These are phyloP conservation scores for Phaffomyces opuntiae DNA, from an alignment of 805 yeast species.

Conservation along the genomic window DNA sequence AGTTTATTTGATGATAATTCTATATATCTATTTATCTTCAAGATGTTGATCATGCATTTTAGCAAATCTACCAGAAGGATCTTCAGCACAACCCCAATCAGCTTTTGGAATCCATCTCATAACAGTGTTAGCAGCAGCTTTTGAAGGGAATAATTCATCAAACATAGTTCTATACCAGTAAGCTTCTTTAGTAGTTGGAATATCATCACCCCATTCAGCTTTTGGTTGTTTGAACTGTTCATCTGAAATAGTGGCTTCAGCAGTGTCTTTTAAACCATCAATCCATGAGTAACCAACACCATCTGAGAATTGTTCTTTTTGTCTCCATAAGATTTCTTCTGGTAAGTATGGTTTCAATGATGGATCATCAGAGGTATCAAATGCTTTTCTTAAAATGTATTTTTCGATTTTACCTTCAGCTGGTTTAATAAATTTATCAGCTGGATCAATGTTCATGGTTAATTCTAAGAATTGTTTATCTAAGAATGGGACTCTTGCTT, in stretches of 20 bases:
- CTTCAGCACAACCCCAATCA: constrained; percentile 99
- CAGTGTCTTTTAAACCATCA: constrained; percentile 93
- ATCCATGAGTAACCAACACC: constrained; percentile 99
- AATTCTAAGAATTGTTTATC: constrained; percentile 88
- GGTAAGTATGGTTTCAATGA: constrained; percentile 81
- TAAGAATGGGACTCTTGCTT: constrained; percentile 98
- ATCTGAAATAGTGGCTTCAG: constrained; percentile 79
- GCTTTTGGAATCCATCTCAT: constrained; percentile 99
- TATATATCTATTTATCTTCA: constrained; percentile 13
- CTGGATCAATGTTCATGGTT: constrained; percentile 91
- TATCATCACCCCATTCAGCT: constrained; percentile 92
- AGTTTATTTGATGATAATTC: not conserved
- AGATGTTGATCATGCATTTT: constrained; percentile 77
- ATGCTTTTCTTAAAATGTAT: constrained; percentile 94
- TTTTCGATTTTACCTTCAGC: constrained; percentile 82
- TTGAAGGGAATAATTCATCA: constrained; percentile 84
- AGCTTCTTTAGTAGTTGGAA: constrained; percentile 97
- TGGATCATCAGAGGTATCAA: constrained; percentile 86
- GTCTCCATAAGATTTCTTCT: constrained; percentile 96
- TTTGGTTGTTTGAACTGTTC: constrained; percentile 88
- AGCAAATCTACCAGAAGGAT: constrained; percentile 97
- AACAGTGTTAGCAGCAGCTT: constrained; percentile 92
- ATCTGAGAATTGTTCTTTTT: constrained; percentile 98
- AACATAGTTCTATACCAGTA: constrained; percentile 98
- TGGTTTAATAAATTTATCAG: constrained; percentile 76